Evolutionary conservation across 306 rosid species (phyloP), one percentile per base, ranked within the genome.

Genomic region (Astragalus membranaceus): DNA sequence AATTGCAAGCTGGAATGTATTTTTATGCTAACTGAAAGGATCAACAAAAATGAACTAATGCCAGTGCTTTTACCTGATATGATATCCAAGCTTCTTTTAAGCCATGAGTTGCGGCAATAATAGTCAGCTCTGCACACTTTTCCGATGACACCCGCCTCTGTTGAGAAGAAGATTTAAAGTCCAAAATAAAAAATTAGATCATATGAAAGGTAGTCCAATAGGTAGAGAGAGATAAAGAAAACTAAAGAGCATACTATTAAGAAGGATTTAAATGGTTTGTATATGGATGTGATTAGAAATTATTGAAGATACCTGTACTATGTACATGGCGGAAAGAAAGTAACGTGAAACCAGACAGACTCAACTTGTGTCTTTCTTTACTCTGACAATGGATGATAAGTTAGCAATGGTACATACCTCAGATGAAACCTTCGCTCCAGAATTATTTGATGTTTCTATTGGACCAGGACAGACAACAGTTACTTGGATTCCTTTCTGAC

Each of bases 71-170:
- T 84, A 94, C 98, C 96, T 90, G 97, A 82, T 75, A 60, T 65
- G 98, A 88, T 84, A 94, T 94, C 98, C 98, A 94, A 78, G 79
- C 98, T 88, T 94, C 98, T 75, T 88, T 94, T 36, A 94, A 81
- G 73, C 83, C 83, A 87, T 90, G 97, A 57, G 89, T 82, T 20
- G 96, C 91, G 59, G 98, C 97, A 83, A 94, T 86, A 77, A 94
- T 90, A 36, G 92, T 85, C 72, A 88, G 86, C 87, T 94, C 95
- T 1, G 90, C 96, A 60, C 98, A 94, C 79, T 65, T 87, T 87
- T 88, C 98, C 20, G 96, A 80, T 13, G 97, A 75, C 17, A 94
- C 82, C 6, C 92, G 98, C 81, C 70, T 90, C 98, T 94, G 88
- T 66, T 5, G 13, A 13, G 13, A 13, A 49, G 29, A 49, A 49